phyloP scores from a whole-genome alignment of 495 filamentous ascomycete species.

The Parachaetomium inaequale region DNA sequence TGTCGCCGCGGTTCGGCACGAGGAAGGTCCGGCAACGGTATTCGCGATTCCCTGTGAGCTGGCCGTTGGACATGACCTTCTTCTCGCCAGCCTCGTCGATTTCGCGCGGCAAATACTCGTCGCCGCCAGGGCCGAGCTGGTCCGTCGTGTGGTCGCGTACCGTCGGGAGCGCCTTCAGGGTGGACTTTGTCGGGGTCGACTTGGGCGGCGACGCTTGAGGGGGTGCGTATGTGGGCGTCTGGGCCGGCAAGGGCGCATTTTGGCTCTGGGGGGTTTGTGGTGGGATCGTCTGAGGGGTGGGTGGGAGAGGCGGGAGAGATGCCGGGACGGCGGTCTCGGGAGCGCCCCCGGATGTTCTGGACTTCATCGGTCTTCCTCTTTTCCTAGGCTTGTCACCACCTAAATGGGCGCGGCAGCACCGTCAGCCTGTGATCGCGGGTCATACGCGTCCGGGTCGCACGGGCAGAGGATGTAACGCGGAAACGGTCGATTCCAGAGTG shows the following conservation, averaged over 20 bases:
- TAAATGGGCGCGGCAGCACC: slow-evolving; percentile 28
- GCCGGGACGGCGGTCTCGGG: slow-evolving; percentile 50
- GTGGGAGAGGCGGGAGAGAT: slow-evolving; percentile 46
- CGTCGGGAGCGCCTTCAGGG: slow-evolving; percentile 92
- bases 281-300: slow-evolving; percentile 41
- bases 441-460: slow-evolving; percentile 36
- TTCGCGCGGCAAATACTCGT: slow-evolving; percentile 94
- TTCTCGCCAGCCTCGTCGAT: slow-evolving; percentile 89
- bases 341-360: slow-evolving; percentile 44
- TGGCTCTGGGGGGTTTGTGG: slow-evolving; percentile 80
- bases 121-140: slow-evolving; percentile 84
- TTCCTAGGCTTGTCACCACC: slow-evolving; percentile 70
- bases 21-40: slow-evolving; percentile 92
- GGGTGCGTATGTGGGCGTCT: slow-evolving; percentile 50
- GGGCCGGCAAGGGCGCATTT: slow-evolving; percentile 61
- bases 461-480: slow-evolving; percentile 31
- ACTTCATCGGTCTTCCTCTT: slow-evolving; percentile 80
- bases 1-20: slow-evolving; percentile 83
- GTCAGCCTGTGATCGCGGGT: slow-evolving; percentile 38
- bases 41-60: slow-evolving; percentile 75
- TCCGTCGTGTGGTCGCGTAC: slow-evolving; percentile 97
- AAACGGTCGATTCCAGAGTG: slow-evolving; percentile 18
- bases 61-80: slow-evolving; percentile 82
- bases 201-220: slow-evolving; percentile 75
- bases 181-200: slow-evolving; percentile 80